Evolutionary conservation across 257 asterid species (phyloP), one percentile per base, ranked within the genome.

Genomic region (Fraxinus cuspidata): DNA sequence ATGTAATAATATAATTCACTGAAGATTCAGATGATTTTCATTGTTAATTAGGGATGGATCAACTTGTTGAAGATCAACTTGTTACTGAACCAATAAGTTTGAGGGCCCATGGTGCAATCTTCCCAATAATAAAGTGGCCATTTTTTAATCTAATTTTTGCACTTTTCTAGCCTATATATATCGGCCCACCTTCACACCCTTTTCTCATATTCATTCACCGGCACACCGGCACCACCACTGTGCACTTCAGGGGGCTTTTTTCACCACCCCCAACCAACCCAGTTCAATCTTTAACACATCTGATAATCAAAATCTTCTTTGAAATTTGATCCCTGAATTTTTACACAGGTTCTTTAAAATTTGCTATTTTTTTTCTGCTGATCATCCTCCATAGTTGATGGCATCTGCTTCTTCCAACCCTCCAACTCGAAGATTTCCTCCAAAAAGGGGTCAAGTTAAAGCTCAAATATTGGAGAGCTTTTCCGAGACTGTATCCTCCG

Each of bases 381-480:
- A 35, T 75, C 11, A 35, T 75, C 11, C 38, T 47, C 15, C 13
- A 47, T 70, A 8, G 28, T 67, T 58, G 15, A 85, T 85, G 86
- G 79, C 77, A 2, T 53, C 80, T 72, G 15, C 78, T 29, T 66
- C 84, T 37, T 7, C 75, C 10, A 74, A 23, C 23, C 74, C 84
- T 51, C 74, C 68, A 0, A 73, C 85, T 42, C 74, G 65, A 0
- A 71, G 18, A 73, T 2, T 42, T 42, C 81, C n/a, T 60, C 93
- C 85, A 15, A 79, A 73, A 68, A 81, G 94, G 31, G 97, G 97
- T 71, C 81, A 79, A 21, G 86, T 91, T 81, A 90, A 81, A 70
- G 92, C 90, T 74, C 91, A 82, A 42, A 84, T 92, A 28, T 90
- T 87, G 79, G 83, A 67, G 86, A 83, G 90, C 87, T 68, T 90